These are phyloP conservation scores for Blastobotrys mokoenaii DNA, from an alignment of 805 yeast species.

Conservation along the genomic window DNA sequence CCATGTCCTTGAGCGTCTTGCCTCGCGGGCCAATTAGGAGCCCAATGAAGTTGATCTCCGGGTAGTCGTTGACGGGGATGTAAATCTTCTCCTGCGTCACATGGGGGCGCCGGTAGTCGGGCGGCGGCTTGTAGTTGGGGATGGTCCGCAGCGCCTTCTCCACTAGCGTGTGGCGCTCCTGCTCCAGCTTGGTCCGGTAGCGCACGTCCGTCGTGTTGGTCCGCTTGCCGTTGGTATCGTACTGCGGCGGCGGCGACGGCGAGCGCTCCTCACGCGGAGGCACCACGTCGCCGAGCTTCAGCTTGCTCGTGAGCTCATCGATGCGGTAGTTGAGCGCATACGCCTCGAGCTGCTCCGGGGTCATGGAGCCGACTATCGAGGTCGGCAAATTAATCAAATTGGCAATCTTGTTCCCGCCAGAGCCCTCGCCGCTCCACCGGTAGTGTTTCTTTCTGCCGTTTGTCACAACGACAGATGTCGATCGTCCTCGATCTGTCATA, in stretches of 20 bases:
- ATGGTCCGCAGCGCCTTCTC: constrained; percentile 62
- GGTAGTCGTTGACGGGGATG: constrained; percentile 79
- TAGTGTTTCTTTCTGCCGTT: constrained; percentile 12
- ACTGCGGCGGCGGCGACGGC: constrained; percentile 88
- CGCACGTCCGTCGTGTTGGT: constrained; percentile 75
- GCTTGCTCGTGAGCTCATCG: constrained; percentile 63
- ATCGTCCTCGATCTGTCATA: not conserved
- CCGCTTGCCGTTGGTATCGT: constrained; percentile 76
- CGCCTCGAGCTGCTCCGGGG: constrained; percentile 78
- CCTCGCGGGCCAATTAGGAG: constrained; percentile 92
- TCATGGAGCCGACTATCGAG: constrained; percentile 38
- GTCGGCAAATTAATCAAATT: constrained; percentile 31
- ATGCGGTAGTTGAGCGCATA: constrained; percentile 55
- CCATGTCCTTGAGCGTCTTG: constrained; percentile 70
- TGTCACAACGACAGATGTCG: constrained; percentile 1
- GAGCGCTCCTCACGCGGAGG: constrained; percentile 45
- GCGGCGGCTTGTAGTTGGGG: constrained; percentile 75
- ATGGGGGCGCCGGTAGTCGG: constrained; percentile 62
- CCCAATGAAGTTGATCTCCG: constrained; percentile 90
- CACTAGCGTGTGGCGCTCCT: constrained; percentile 74
- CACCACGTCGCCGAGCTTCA: constrained; percentile 43
- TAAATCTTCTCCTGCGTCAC: constrained; percentile 73
- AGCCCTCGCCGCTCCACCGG: constrained; percentile 24
- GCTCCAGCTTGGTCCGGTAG: constrained; percentile 52
- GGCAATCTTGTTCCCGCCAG: constrained; percentile 24